Evolutionary conservation across 805 yeast species (phyloP).

Genomic region (Isabelozyma heimii): DNA sequence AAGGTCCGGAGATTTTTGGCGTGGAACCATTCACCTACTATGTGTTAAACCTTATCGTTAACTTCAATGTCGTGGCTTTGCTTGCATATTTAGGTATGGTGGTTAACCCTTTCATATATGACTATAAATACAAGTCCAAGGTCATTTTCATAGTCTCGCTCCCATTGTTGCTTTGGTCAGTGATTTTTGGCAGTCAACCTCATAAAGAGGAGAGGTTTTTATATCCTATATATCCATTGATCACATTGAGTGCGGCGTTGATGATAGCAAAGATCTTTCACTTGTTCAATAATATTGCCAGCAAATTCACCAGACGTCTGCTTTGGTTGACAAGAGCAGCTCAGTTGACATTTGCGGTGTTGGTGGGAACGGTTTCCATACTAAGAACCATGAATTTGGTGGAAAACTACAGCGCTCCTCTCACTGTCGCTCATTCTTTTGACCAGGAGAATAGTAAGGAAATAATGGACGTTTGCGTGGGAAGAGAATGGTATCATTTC

Average conservation of each 20-base stretch:
- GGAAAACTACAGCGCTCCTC: conserved; percentile 71
- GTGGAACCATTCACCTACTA: conserved; percentile 78
- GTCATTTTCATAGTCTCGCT: conserved; percentile 15
- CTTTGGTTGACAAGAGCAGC: conserved; percentile 3
- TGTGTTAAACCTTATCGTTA: conserved; percentile 61
- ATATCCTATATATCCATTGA: conserved; percentile 77
- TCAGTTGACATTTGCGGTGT: conserved; percentile 20
- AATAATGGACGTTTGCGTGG: conserved; percentile 67
- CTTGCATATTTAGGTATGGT: conserved; percentile 41
- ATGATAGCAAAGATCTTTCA: conserved; percentile 21
- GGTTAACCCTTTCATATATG: conserved; percentile 14
- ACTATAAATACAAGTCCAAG: conserved; percentile 5
- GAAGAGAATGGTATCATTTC: conserved; percentile 92
- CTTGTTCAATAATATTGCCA: conserved; percentile 14
- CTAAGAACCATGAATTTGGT: conserved; percentile 61
- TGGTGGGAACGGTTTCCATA: conserved; percentile 29
- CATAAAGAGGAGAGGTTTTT: conserved; percentile 93
- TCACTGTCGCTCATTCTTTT: conserved; percentile 50
- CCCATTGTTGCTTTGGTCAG: conserved; percentile 66
- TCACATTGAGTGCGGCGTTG: conserved; percentile 62
- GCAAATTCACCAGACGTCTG: conserved; percentile 4
- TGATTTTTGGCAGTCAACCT: conserved; percentile 69
- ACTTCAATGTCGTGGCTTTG: conserved; percentile 60
- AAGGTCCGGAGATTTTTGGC: conserved; percentile 92
- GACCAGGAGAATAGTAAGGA: conserved; percentile 16